Evolutionary conservation across 805 yeast species (phyloP), one percentile per base, ranked within the genome.

Genomic region (Brettanomyces nanus): DNA sequence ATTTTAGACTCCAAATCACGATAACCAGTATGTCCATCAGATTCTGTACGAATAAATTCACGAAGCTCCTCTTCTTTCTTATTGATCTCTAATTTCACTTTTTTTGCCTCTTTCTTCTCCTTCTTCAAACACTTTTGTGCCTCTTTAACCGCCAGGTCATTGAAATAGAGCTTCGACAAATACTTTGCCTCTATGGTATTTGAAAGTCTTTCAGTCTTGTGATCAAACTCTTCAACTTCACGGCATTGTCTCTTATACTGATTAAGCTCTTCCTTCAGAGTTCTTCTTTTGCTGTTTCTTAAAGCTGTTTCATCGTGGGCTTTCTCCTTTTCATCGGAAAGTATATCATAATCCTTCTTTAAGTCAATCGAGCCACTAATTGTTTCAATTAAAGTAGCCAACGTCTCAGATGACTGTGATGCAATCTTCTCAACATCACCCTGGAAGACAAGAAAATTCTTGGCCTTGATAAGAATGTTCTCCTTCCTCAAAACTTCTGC

Each of bases 351-450:
- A 40, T 85, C 85, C 21, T 63, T 65, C 33, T 74, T 71, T 46
- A 56, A 72, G 28, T 84, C 92, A 6, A 66, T 59, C 0, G 95
- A 84, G 0, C 96, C 95, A 43, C 94, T 82, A 20, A 92, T 77
- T 13, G 76, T 76, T 59, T 92, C 98, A 38, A 92, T 65, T 43
- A 89, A 59, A 31, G 63, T 68, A 2, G 94, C 75, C 42, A 92
- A 66, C 28, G 86, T 95, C 19, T 60, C 58, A 0, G 97, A 76
- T 0, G 90, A 76, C 55, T 89, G 95, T 0, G 95, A 71, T 0
- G 97, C 97, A 29, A 92, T 78, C 48, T 79, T 82, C 56, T 90
- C 97, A 36, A 92, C 95, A 54, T 90, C 97, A 43, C 98, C 97
- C 64, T 92, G 98, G 54, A 90, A 87, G 6, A 92, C 97, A 43